Base-by-base conservation (phyloP, 2,329 filamentous ascomycete genomes). In the Colletotrichum musicola region DNA sequence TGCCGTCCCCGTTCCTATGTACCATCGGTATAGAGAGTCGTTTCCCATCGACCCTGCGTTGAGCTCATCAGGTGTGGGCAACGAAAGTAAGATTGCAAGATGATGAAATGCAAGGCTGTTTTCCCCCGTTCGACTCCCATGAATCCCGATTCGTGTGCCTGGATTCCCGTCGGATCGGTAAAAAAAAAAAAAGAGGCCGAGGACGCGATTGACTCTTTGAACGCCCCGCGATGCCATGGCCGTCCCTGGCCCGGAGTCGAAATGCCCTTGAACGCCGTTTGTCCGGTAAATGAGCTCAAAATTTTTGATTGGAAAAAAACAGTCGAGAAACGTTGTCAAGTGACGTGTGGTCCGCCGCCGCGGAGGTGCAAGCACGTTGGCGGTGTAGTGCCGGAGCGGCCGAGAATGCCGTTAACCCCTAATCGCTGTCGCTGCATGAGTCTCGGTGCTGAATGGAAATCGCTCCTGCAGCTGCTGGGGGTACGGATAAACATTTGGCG, bases 341-440 rank as follows among this genome's bases (percentile, higher is more conserved):
- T 65, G 68, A 63, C 61, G 22, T 25, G 22, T 25, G 35, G 16
- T 22, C 67, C 46, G 38, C 38, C n/a, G 30, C 16, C 20, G 12
- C 16, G 40, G 40, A 14, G 13, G 12, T 42, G 40, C 16, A 13
- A n/a, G 4, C 35, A 46, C 46, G 50, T 42, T 35, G 35, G 30
- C 46, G 35, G 7, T 14, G 22, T 40, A 35, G 44, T 51, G 4
- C 22, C 12, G n/a, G 35, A 18, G 18, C 51, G 30, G 40, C 40
- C 42, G 50, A 20, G 7, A 6, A 44, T 51, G 55, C 50, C 25
- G 20, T 66, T 79, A 83, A 61, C 81, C 79, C 64, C 78, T 77
- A 64, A 83, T 89, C 49, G 85, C 85, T 75, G 85, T 83, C 51
- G 84, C 79, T 62, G 83, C 74, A 77, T 87, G 82, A 75, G 83